Evolutionary conservation across 2,329 filamentous ascomycete species (phyloP).

Genomic region (Fusarium nematophilum): DNA sequence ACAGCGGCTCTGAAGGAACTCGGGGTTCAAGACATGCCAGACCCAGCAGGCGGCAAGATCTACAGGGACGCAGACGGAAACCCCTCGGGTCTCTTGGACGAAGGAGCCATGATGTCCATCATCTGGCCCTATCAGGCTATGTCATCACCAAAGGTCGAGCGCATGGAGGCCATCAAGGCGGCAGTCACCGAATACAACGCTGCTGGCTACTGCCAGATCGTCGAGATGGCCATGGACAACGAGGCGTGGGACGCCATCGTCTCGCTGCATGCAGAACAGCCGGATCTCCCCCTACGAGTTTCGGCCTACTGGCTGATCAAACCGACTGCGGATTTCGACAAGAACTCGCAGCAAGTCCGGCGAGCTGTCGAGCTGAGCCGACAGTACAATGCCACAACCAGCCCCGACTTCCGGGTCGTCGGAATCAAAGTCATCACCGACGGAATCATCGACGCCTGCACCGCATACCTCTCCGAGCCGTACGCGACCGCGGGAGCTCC

Average conservation of each 20-base stretch:
- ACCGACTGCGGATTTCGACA: slow-evolving; percentile 57
- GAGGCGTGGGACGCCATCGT: slow-evolving; percentile 64
- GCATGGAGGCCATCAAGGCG: slow-evolving; percentile 58
- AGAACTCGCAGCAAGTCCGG: slow-evolving; percentile 58
- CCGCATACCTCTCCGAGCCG: slow-evolving; percentile 67
- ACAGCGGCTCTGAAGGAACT: slow-evolving; percentile 62
- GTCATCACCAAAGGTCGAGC: slow-evolving; percentile 59
- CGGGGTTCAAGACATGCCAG: slow-evolving; percentile 55
- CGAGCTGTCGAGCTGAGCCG: slow-evolving; percentile 58
- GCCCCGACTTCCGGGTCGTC: slow-evolving; percentile 60
- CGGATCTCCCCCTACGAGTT: slow-evolving; percentile 55
- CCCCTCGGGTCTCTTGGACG: slow-evolving; percentile 62
- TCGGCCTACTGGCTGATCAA: slow-evolving; percentile 69
- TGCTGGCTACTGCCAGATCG: slow-evolving; percentile 65
- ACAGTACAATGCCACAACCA: slow-evolving; percentile 49
- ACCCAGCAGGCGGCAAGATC: slow-evolving; percentile 64
- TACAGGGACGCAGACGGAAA: slow-evolving; percentile 60
- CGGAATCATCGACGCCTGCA: slow-evolving; percentile 72
- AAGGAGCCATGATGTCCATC: slow-evolving; percentile 63
- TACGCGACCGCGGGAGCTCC: slow-evolving; percentile 59
- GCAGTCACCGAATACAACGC: slow-evolving; percentile 63
- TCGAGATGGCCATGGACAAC: slow-evolving; percentile 73
- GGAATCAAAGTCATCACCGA: slow-evolving; percentile 74
- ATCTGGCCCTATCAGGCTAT: slow-evolving; percentile 68
- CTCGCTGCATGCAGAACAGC: slow-evolving; percentile 51